Percentiles rank a stretch among this genome's conserved stretches.
These are phyloP conservation scores for Neonectria coccinea DNA, from an alignment of 2,329 filamentous ascomycete genomes.

Conservation along the genomic window DNA sequence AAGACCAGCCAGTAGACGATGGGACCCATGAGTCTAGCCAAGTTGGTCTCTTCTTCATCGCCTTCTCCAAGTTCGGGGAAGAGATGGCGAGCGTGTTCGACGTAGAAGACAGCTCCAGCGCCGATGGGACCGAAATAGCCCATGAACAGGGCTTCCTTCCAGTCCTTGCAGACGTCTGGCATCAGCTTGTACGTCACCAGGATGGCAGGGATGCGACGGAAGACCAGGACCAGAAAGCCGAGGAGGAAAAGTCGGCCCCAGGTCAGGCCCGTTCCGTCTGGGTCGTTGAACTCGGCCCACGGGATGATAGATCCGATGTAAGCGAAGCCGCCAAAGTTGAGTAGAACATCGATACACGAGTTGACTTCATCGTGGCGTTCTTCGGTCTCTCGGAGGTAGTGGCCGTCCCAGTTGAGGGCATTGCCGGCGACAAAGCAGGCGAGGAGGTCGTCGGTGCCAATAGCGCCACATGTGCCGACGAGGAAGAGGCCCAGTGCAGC, in stretches of 20 bases:
- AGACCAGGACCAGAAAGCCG: conserved; percentile 62
- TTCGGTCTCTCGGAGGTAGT: conserved; percentile 66
- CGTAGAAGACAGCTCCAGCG: conserved; percentile 80
- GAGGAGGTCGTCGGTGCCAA: conserved; percentile 70
- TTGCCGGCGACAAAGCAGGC: conserved; percentile 71
- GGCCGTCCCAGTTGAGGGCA: conserved; percentile 70
- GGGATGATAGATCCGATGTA: conserved; percentile 68
- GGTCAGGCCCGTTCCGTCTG: conserved; percentile 64
- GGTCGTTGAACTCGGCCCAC: conserved; percentile 65
- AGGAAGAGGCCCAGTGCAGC: conserved; percentile 65
- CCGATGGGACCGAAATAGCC: conserved; percentile 81
- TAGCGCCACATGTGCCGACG: conserved; percentile 65
- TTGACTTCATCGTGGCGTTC: conserved; percentile 71
- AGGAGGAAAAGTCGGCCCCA: conserved; percentile 61
- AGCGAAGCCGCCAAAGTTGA: conserved; percentile 72
- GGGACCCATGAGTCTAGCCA: conserved; percentile 52
- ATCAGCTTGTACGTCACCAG: conserved; percentile 65
- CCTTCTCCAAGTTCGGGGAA: conserved; percentile 52
- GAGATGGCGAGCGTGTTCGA: conserved; percentile 60
- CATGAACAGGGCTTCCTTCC: conserved; percentile 70
- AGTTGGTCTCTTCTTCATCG: conserved; percentile 49
- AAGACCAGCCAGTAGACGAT: conserved; percentile 56
- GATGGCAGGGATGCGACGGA: conserved; percentile 68
- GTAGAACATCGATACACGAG: conserved; percentile 64
- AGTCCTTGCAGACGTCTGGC: conserved; percentile 60